A percentile compares a stretch with the other conserved stretches of the same genome.
Evolutionary conservation across 2,329 filamentous ascomycete genomes (phyloP).

Genomic region (Stachybotrys chlorohalonatus): DNA sequence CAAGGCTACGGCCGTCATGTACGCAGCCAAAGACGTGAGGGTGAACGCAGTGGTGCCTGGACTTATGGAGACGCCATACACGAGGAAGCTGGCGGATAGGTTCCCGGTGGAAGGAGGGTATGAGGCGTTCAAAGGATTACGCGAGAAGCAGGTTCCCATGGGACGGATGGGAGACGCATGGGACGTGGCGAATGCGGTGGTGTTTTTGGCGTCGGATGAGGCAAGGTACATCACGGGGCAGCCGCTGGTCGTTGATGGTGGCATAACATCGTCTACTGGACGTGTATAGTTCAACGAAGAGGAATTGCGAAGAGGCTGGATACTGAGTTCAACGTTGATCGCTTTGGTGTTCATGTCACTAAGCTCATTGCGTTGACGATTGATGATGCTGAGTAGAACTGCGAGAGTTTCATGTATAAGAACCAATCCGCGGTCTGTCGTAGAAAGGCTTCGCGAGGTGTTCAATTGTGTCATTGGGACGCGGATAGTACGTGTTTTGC

Average conservation of each 20-base stretch:
- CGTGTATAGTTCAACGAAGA: conserved; percentile 3
- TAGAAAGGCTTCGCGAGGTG: no score
- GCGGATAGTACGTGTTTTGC: no score
- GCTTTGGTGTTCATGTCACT: no score
- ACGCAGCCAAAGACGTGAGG: conserved; percentile 34
- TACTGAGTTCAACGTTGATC: no score
- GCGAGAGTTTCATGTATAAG: no score
- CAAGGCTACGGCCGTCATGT: conserved; percentile 39
- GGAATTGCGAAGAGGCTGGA: not conserved
- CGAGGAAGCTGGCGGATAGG: conserved; percentile 31
- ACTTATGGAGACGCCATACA: conserved; percentile 46
- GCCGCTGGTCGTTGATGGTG: conserved; percentile 40
- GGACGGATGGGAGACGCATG: conserved; percentile 50
- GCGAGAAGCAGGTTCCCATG: conserved; percentile 48
- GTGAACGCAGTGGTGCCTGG: conserved; percentile 48
- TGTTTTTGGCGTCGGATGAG: conserved; percentile 49
- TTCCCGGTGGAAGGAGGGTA: conserved; percentile 34
- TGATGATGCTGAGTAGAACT: no score
- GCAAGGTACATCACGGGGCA: conserved; percentile 52
- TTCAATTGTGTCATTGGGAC: no score
- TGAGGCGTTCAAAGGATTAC: conserved; percentile 39
- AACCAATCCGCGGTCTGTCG: no score
- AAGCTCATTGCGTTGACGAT: no score
- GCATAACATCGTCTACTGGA: conserved; percentile 30
- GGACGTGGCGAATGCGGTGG: conserved; percentile 47